Percentiles rank a stretch among this genome's conserved stretches.
phyloP scores from a whole-genome alignment of 1,284 basidiomycete genomes.

The Ustilago shanxiensis region DNA sequence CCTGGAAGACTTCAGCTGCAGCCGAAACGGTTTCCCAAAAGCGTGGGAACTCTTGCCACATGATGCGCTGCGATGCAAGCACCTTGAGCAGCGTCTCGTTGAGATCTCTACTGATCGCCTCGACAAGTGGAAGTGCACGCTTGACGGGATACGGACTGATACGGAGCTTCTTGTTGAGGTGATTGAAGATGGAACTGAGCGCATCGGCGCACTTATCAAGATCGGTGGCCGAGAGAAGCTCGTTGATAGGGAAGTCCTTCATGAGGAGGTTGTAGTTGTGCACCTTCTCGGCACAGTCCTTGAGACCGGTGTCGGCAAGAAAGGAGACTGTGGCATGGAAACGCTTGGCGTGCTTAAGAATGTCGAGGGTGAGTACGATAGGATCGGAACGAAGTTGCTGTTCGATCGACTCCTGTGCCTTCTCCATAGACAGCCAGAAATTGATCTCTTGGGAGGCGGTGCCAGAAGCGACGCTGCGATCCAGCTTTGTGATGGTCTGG shows the following conservation, averaged over 20 bases:
- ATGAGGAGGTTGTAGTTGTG: constrained; percentile 88
- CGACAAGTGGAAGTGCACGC: constrained; percentile 92
- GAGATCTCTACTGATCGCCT: constrained; percentile 97
- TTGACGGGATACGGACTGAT: constrained; percentile 88
- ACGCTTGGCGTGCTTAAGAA: constrained; percentile 92
- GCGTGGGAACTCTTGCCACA: constrained; percentile 92
- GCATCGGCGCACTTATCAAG: constrained; percentile 93
- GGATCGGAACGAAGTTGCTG: constrained; percentile 90
- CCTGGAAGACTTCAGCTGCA: constrained; percentile 85
- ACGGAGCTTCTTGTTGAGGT: constrained; percentile 93
- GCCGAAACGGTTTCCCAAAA: constrained; percentile 87
- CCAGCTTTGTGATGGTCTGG: constrained; percentile 92
- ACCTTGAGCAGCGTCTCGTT: constrained; percentile 93
- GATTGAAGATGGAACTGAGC: constrained; percentile 86
- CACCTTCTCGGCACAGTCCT: constrained; percentile 73
- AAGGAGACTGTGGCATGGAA: constrained; percentile 98
- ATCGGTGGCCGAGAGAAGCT: constrained; percentile 94
- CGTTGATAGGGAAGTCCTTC: constrained; percentile 98
- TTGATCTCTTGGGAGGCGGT: constrained; percentile 99
- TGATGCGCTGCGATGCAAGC: constrained; percentile 86
- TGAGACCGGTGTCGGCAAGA: constrained; percentile 95
- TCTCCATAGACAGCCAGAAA: constrained; percentile 95
- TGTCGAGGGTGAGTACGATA: constrained; percentile 91
- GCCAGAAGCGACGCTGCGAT: constrained; percentile 89
- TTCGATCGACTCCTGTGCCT: constrained; percentile 92